Conservation (phyloP, 495 filamentous ascomycete genomes). For the Penicillium macrosclerotiorum region DNA sequence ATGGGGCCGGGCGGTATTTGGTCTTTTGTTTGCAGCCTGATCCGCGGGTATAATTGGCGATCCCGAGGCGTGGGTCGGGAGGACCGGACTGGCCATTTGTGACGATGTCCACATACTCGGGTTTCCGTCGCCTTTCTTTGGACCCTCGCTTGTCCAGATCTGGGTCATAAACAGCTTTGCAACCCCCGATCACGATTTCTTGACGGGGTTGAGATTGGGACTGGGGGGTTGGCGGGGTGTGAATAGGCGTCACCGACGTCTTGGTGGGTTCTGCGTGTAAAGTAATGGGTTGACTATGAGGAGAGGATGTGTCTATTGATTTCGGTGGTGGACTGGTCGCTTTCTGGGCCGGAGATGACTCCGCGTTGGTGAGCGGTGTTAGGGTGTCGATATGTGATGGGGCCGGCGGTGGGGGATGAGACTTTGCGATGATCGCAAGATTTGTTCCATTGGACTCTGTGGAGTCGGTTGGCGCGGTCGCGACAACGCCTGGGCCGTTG, state of each 20-base stretch:
- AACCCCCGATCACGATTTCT: conserved; percentile 61
- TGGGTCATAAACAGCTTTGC: conserved; percentile 73
- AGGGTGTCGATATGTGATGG: conserved; percentile 52
- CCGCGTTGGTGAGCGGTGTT: conserved; percentile 74
- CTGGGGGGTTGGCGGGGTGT: conserved; percentile 50
- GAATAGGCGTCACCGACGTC: conserved; percentile 45
- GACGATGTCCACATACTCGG: conserved; percentile 70
- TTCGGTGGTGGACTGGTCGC: conserved; percentile 50
- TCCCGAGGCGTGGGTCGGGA: conserved; percentile 73
- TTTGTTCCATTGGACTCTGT: conserved; percentile 36
- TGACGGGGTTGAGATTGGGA: conserved; percentile 61
- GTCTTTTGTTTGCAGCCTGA: conserved; percentile 66
- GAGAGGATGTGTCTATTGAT: conserved; percentile 18
- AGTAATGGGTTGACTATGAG: conserved; percentile 11
- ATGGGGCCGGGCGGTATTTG: conserved; percentile 72
- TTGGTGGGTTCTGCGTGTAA: conserved; percentile 20
- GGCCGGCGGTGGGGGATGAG: too few species aligned
- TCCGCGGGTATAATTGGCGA: conserved; percentile 56
- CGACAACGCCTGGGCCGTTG: conserved; percentile 54
- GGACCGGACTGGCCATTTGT: conserved; percentile 62
- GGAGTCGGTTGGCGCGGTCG: conserved; percentile 64
- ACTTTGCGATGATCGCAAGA: conserved; percentile 29
- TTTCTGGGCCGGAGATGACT: conserved; percentile 70
- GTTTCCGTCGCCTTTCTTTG: conserved; percentile 67
- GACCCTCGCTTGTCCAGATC: conserved; percentile 59